Percentiles rank a stretch among this genome's conserved stretches.
Conservation (phyloP, 75 land plant genomes). For the Isoetes taiwanensis region DNA sequence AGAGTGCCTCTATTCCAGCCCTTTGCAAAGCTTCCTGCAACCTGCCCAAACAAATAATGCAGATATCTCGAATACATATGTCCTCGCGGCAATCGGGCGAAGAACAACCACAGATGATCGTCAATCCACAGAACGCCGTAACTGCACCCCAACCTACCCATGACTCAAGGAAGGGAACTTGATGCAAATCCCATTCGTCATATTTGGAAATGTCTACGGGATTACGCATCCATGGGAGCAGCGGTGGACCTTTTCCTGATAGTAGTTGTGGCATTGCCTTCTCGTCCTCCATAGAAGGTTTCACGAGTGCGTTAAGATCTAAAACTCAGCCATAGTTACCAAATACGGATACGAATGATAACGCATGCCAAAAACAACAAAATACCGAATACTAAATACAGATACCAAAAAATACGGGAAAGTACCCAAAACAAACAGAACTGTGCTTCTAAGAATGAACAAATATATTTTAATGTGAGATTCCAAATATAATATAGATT, state of each 20-base stretch:
- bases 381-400: too few species aligned
- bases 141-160: conserved; percentile 23
- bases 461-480: too few species aligned
- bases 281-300: conserved; percentile 8
- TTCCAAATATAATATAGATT: too few species aligned
- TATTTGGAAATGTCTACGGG: conserved; percentile 40
- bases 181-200: conserved; percentile 30
- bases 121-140: not conserved
- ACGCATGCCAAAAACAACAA: too few species aligned
- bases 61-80: not conserved
- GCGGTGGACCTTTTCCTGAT: conserved; percentile 25
- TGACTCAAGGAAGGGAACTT: conserved; percentile 49
- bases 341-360: too few species aligned
- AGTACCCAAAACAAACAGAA: too few species aligned
- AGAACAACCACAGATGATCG: not conserved
- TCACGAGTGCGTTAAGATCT: too few species aligned
- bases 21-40: conserved; percentile 45
- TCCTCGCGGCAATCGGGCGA: not conserved
- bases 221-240: conserved; percentile 76
- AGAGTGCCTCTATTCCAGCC: conserved; percentile 50
- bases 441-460: too few species aligned
- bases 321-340: too few species aligned
- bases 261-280: not conserved
- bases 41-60: too few species aligned
- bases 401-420: too few species aligned